These are phyloP conservation scores for Ustilago esculenta DNA, from an alignment of 1,284 basidiomycete species.

Conservation along the genomic window DNA sequence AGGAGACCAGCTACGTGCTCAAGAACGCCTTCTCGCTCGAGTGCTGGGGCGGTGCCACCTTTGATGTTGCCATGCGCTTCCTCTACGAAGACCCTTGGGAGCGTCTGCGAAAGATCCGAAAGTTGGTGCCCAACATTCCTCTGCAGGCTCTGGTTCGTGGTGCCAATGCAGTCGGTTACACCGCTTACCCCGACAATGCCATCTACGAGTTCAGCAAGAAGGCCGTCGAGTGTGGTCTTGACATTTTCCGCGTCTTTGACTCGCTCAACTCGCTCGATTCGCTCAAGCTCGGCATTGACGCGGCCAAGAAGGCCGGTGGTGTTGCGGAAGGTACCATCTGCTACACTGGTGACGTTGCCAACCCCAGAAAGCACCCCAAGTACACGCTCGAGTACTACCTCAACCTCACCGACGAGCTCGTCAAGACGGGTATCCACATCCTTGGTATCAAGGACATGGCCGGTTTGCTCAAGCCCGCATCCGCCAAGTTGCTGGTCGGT, in stretches of 20 bases:
- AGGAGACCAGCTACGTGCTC: conserved; percentile 87
- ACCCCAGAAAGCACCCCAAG: conserved; percentile 88
- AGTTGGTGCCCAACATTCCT: conserved; percentile 97
- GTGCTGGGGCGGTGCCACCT: conserved; percentile 99
- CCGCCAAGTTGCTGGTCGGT: conserved; percentile 90
- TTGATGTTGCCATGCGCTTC: conserved; percentile 99
- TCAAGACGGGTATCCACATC: conserved; percentile 94
- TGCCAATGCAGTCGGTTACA: conserved; percentile 99
- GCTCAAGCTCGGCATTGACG: conserved; percentile 77
- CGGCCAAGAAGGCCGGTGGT: conserved; percentile 99
- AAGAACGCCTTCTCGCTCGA: conserved; percentile 96
- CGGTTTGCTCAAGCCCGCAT: conserved; percentile 92
- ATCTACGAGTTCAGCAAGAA: conserved; percentile 85
- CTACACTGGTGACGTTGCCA: conserved; percentile 97
- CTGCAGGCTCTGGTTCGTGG: conserved; percentile 98
- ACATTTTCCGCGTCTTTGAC: conserved; percentile 99
- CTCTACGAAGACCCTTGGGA: conserved; percentile 99
- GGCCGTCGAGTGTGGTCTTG: conserved; percentile 97
- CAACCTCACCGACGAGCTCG: conserved; percentile 92
- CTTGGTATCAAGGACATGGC: conserved; percentile 99
- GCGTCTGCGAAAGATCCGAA: conserved; percentile 89
- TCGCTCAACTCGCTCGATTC: conserved; percentile 74
- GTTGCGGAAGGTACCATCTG: conserved; percentile 89
- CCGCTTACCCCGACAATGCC: conserved; percentile 98
- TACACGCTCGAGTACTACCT: conserved; percentile 99